Conservation (phyloP, 495 filamentous ascomycete species). For the Aspergillus nidulans region DNA sequence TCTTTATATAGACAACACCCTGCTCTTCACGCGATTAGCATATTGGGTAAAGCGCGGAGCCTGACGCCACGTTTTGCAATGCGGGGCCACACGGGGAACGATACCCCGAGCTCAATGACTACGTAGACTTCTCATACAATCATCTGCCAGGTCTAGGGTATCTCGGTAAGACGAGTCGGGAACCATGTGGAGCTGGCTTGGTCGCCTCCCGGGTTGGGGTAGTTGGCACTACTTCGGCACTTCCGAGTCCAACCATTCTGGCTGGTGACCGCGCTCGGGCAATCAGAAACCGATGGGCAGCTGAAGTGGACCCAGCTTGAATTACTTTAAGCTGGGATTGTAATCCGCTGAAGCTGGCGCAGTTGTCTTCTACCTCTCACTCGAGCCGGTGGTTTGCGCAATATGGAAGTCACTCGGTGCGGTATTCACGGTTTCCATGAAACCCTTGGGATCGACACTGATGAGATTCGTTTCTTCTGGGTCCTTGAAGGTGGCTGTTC, state of each 20-base stretch:
- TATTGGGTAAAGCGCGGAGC: background rate
- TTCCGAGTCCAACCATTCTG: background rate
- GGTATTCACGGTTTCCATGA: slow-evolving; percentile 31
- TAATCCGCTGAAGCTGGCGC: background rate
- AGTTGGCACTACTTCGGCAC: background rate
- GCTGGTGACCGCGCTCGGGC: background rate
- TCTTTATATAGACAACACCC: background rate
- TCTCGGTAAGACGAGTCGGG: background rate
- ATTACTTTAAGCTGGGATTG: background rate
- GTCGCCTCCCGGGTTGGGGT: background rate
- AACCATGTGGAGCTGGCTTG: background rate
- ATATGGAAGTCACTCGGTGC: slow-evolving; percentile 21
- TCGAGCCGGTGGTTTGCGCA: background rate
- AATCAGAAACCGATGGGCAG: background rate
- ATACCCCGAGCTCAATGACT: background rate
- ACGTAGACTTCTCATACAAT: background rate
- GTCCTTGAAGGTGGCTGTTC: slow-evolving; percentile 8
- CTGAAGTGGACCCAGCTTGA: background rate
- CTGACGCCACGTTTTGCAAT: background rate
- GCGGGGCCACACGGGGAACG: background rate
- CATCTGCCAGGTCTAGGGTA: background rate
- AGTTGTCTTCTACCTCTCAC: background rate
- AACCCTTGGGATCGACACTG: slow-evolving; percentile 24
- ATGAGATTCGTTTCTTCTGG: slow-evolving; percentile 28
- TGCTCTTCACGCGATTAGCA: background rate